Evolutionary conservation across 2,329 filamentous ascomycete species (phyloP).

Genomic region (Aspergillus carbonarius): DNA sequence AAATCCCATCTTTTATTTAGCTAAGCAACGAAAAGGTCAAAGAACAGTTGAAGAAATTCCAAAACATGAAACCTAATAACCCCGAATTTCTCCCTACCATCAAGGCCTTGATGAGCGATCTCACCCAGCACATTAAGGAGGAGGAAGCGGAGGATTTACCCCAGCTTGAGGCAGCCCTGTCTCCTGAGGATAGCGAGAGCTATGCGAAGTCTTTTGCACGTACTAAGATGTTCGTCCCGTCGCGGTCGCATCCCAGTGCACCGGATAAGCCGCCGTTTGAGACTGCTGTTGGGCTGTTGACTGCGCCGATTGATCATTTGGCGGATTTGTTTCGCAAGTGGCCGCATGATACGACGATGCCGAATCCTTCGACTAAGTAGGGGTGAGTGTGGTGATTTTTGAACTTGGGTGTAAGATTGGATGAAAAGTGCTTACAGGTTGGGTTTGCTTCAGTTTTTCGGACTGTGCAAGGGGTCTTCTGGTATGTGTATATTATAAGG

Average conservation of each 20-base stretch:
- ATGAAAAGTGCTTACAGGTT: no score
- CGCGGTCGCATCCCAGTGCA: conserved; percentile 51
- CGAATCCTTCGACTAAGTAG: conserved; percentile 5
- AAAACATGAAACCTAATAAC: conserved; percentile 42
- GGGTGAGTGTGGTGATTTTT: no score
- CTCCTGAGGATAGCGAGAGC: conserved; percentile 29
- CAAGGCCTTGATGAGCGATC: conserved; percentile 41
- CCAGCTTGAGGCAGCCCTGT: conserved; percentile 45
- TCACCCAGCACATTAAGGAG: conserved; percentile 49
- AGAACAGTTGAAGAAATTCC: conserved; percentile 48
- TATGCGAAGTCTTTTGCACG: conserved; percentile 47
- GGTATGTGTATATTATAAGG: no score
- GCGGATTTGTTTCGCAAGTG: conserved; percentile 54
- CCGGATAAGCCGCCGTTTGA: conserved; percentile 56
- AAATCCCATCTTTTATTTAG: not conserved
- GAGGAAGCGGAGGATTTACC: conserved; percentile 52
- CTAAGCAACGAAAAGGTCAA: conserved; percentile 45
- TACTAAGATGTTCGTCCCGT: conserved; percentile 54
- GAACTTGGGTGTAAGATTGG: no score
- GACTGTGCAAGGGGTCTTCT: no score
- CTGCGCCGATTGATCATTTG: conserved; percentile 57
- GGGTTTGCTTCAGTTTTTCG: no score
- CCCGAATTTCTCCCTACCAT: conserved; percentile 44
- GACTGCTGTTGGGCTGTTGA: conserved; percentile 53
- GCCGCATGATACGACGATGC: conserved; percentile 8